Base-by-base conservation (phyloP, 2,329 filamentous ascomycete genomes). In the Monilinia fructigena region DNA sequence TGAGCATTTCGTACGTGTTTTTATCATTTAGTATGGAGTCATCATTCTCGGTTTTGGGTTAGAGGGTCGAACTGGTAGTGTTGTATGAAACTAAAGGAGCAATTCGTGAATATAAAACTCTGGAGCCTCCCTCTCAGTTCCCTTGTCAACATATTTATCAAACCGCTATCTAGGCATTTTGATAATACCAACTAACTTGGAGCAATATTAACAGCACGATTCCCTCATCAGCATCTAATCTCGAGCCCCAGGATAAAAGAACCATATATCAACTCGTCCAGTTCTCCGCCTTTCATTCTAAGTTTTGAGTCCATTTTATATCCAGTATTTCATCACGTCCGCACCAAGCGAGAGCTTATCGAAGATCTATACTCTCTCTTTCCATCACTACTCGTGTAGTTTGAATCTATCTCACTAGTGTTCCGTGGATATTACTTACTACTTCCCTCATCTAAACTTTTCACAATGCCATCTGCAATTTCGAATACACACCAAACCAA, bases 391-490 rank as follows among this genome's bases (percentile, higher is more conserved):
- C 8, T 18, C 53, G 6, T 40, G 23, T 55, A 52, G 31, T 38
- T 55, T 35, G 20, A 55, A 63, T n/a, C 35, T 63, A 26, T 8
- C 48, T 63, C 50, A 23, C 38, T 63, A 42, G 26, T 23, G 12
- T 38, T 55, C 18, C 31, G 14, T 20, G 28, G n/a, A 55, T 55
- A 42, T 28, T 38, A 48, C 28, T 35, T 28, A 53, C 14, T n/a
- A 31, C 48, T 40, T 53, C 16, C 7, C 48, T 35, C 35, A 23
- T 23, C 20, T 3, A 12, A 28, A 10, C 10, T 45, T 52, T 53
- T 69, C 74, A 79, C 72, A 8, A 80, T 81, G 78, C 79, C 78
- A 73, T 71, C 74, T 69, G 78, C 79, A 55, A 71, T 78, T 62
- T 76, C 76, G 3, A 16, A 16, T 5, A 42, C 40, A 3, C 40